These are phyloP conservation scores for Besnoitia besnoiti DNA, from an alignment of 169 alveolate genomes.

Conservation along the genomic window DNA sequence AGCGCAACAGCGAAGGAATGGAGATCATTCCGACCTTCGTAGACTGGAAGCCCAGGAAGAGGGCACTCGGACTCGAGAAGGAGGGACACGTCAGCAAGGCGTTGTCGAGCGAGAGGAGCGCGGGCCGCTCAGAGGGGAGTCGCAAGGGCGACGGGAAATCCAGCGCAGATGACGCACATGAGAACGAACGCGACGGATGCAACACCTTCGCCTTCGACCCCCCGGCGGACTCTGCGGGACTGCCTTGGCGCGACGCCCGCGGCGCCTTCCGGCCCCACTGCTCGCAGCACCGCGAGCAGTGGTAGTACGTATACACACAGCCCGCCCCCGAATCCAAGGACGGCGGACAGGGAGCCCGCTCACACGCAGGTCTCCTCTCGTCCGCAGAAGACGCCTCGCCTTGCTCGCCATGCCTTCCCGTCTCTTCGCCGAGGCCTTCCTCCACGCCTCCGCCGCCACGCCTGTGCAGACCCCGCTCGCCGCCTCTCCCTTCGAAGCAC, in stretches of 20 bases:
- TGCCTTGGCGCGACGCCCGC: not conserved
- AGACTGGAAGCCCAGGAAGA: slow-evolving; percentile 66
- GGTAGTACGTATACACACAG: not conserved
- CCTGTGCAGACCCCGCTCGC: not conserved
- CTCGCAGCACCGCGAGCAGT: slow-evolving; percentile 18
- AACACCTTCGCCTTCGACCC: not conserved
- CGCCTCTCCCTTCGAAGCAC: not conserved
- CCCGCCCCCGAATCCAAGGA: slow-evolving; percentile 3
- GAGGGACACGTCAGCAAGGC: not conserved
- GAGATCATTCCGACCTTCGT: slow-evolving; percentile 63
- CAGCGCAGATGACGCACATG: not conserved
- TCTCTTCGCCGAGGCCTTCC: not conserved
- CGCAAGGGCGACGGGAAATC: not conserved
- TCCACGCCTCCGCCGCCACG: not conserved
- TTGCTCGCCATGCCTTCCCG: not conserved
- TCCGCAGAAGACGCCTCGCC: not conserved
- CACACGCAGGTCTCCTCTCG: not conserved
- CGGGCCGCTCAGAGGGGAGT: not conserved
- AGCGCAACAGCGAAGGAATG: slow-evolving; percentile 56
- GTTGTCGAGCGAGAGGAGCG: not conserved
- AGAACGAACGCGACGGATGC: not conserved
- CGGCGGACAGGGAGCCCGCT: not conserved
- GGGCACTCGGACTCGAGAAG: not conserved
- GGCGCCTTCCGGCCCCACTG: slow-evolving; percentile 12
- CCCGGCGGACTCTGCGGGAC: no score